phyloP scores from a whole-genome alignment of 2,329 filamentous ascomycete genomes.

The Aspergillus tubingensis region DNA sequence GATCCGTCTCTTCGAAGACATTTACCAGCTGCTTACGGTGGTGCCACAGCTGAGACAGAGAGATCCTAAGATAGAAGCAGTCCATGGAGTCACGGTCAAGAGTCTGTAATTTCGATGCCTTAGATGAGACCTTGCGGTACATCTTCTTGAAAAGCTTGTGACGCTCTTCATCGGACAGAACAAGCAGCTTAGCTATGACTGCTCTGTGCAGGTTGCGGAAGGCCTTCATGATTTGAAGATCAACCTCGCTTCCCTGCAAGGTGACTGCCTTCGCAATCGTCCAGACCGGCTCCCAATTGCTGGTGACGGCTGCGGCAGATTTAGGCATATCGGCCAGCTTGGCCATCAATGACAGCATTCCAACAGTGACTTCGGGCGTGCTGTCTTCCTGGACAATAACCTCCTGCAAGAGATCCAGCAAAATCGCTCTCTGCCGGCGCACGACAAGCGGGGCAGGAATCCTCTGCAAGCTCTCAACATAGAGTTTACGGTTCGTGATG shows the following conservation, averaged over 20 bases:
- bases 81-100: constrained; percentile 39
- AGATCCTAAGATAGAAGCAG: constrained; percentile 39
- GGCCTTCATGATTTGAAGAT: constrained; percentile 39
- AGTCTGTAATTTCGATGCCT: constrained; percentile 33
- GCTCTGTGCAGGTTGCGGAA: constrained; percentile 40
- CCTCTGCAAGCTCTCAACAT: constrained; percentile 39
- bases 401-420: constrained; percentile 39
- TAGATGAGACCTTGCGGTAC: constrained; percentile 33
- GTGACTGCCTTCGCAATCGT: constrained; percentile 37
- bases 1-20: constrained; percentile 31
- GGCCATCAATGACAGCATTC: constrained; percentile 42
- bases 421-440: constrained; percentile 37
- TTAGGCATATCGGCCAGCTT: constrained; percentile 44
- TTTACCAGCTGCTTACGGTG: constrained; percentile 34
- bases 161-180: constrained; percentile 38
- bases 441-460: constrained; percentile 40
- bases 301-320: constrained; percentile 38
- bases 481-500: constrained; percentile 28
- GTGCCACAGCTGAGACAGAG: constrained; percentile 37
- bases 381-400: constrained; percentile 33
- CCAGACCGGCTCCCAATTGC: constrained; percentile 40
- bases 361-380: constrained; percentile 30
- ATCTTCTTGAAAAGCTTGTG: constrained; percentile 38
- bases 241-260: constrained; percentile 33
- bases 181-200: constrained; percentile 38